Base-by-base conservation (phyloP, 202 grass and related monocot species). In the Carex arenaria region DNA sequence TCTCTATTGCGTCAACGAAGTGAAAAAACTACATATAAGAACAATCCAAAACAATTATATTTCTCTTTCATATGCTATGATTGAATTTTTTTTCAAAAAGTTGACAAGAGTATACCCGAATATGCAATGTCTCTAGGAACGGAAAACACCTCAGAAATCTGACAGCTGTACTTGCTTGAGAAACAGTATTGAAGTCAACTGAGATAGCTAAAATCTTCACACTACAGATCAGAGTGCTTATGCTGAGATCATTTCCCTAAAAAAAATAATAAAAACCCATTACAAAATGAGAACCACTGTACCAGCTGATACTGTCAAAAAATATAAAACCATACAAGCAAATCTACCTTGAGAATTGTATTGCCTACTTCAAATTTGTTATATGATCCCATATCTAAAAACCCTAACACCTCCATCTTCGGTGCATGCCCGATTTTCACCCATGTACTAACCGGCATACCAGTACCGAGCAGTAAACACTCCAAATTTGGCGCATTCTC, bases 381-480 rank as follows among this genome's bases (percentile, higher is more conserved):
- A 70, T 87, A 90, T 7, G 38, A 40, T 38, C 80, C 83, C 10
- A 78, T 61, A 0, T 86, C 85, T 53, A 90, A 3, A 82, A 84
- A 93, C 42, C 88, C 91, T 18, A 93, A 85, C 55, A 88, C 61
- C 76, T 74, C 76, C 14, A 88, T 68, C 55, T 67, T 86, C 1
- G 86, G 88, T 26, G 86, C 86, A 36, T 72, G 78, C 7, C 79
- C 8, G 0, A 93, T 81, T 4, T 67, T 76, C 26, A 76, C 51
- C 51, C 72, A 56, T 36, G 72, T 76, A 56, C 52, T 28, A n/a
- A 56, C 10, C 3, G 51, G 14, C 72, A 84, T 42, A 52, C 80
- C 73, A 20, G 83, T 70, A 13, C 75, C 84, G 10, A 93, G 80
- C 62, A 93, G 68, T 61, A 89, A 11, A 54, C 75, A 61, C 86